A percentile compares a stretch with the other conserved stretches of the same genome.
Conservation (phyloP, 768 basidiomycete species). For the Guyanaporus albipodus region DNA sequence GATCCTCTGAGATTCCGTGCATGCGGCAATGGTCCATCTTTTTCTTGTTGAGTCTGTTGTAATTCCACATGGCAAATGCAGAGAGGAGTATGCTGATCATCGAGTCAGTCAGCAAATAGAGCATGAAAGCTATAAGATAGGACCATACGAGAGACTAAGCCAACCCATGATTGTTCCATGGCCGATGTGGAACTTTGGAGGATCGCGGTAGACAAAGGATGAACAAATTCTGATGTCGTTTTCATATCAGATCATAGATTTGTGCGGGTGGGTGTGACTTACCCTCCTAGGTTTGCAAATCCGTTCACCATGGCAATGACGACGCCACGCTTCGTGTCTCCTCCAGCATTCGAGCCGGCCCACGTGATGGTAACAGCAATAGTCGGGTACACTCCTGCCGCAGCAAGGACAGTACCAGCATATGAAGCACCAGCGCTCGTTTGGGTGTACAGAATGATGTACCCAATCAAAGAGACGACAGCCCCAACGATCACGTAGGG, state of each 20-base stretch:
- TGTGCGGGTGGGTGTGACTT: background rate
- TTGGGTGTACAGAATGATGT: conserved; percentile 2
- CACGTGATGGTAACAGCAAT: conserved; percentile 49
- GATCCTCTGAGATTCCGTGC: conserved; percentile 39
- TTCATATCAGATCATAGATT: conserved; percentile 3
- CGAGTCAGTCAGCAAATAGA: conserved; percentile 32
- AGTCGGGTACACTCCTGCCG: conserved; percentile 49
- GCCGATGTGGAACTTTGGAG: conserved; percentile 36
- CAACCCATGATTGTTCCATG: conserved; percentile 37
- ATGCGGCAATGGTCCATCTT: conserved; percentile 42
- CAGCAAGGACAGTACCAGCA: conserved; percentile 45
- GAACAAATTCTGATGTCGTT: conserved; percentile 32
- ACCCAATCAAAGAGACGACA: conserved; percentile 2
- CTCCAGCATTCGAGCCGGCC: conserved; percentile 53
- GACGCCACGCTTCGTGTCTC: conserved; percentile 51
- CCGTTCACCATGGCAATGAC: conserved; percentile 49
- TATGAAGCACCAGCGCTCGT: conserved; percentile 30
- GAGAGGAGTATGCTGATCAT: conserved; percentile 38
- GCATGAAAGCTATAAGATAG: conserved; percentile 19
- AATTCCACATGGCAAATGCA: conserved; percentile 45
- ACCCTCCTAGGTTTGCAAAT: conserved; percentile 45
- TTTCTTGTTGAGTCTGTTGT: conserved; percentile 44
- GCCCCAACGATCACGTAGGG: conserved; percentile 2
- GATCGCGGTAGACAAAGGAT: conserved; percentile 39
- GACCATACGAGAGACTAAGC: conserved; percentile 28